These are phyloP conservation scores for Cystobasidiaceae sp. DNA, from an alignment of 1,284 basidiomycete species.

Conservation along the genomic window DNA sequence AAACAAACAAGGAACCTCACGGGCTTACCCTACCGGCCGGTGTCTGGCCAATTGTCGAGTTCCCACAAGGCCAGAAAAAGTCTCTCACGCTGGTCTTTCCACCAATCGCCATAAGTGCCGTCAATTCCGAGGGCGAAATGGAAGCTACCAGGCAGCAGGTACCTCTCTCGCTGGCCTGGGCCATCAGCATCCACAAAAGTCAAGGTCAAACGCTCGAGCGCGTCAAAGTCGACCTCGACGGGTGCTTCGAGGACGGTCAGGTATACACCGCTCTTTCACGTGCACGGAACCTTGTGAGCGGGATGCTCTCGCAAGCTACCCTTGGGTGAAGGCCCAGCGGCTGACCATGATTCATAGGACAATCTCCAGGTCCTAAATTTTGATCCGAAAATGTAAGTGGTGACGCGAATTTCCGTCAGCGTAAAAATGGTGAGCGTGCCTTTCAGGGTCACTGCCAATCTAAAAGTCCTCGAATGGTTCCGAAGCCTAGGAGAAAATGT, in stretches of 20 bases:
- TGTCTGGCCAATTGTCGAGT: conserved; percentile 4
- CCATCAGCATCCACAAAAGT: conserved; percentile 87
- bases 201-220: conserved; percentile 61
- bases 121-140: not conserved
- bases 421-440: too few species aligned
- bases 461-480: too few species aligned
- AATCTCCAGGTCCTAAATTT: too few species aligned
- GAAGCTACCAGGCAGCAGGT: conserved; percentile 49
- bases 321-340: too few species aligned
- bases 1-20: not conserved
- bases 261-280: conserved; percentile 87
- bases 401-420: too few species aligned
- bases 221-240: conserved; percentile 59
- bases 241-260: conserved; percentile 57
- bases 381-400: too few species aligned
- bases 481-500: too few species aligned
- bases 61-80: not conserved
- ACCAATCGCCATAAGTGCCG: not conserved
- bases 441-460: too few species aligned
- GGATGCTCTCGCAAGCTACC: not conserved
- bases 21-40: not conserved
- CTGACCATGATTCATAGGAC: too few species aligned
- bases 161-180: conserved; percentile 78
- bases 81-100: too few species aligned
- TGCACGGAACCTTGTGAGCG: conserved; percentile 56